Percentiles rank a stretch among this genome's conserved stretches.
Evolutionary conservation across 1,139 yeast species (phyloP).

Genomic region (Candida anutae): DNA sequence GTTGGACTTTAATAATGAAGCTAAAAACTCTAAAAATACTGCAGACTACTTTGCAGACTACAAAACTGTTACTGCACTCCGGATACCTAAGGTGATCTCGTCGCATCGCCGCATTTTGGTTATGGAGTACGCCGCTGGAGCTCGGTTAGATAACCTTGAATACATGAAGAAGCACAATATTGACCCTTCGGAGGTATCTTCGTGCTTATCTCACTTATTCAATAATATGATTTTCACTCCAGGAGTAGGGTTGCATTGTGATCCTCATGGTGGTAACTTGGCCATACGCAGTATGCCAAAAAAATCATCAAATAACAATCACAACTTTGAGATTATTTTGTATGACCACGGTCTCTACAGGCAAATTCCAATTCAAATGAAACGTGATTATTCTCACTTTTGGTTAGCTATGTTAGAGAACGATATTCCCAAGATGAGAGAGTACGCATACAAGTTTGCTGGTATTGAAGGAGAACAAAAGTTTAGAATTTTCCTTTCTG

Average conservation of each 20-base stretch:
- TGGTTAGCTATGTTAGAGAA: slow-evolving; percentile 85
- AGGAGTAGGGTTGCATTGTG: slow-evolving; percentile 88
- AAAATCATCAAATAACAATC: slow-evolving; percentile 31
- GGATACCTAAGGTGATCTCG: slow-evolving; percentile 65
- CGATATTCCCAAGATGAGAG: slow-evolving; percentile 56
- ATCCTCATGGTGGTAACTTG: slow-evolving; percentile 95
- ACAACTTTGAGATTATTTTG: slow-evolving; percentile 83
- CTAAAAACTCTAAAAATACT: slow-evolving; percentile 67
- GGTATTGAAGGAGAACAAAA: slow-evolving; percentile 67
- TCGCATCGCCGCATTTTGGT: slow-evolving; percentile 67
- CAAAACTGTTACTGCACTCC: slow-evolving; percentile 59
- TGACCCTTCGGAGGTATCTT: slow-evolving; percentile 69
- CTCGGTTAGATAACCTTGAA: slow-evolving; percentile 68
- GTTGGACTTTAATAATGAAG: slow-evolving; percentile 81
- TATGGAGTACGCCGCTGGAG: slow-evolving; percentile 84
- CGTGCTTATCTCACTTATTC: slow-evolving; percentile 83
- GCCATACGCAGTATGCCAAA: slow-evolving; percentile 54
- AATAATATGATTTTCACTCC: slow-evolving; percentile 95
- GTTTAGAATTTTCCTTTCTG: slow-evolving; percentile 82
- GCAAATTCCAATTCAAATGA: slow-evolving; percentile 67
- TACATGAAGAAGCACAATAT: slow-evolving; percentile 59
- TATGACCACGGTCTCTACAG: slow-evolving; percentile 96
- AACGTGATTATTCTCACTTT: slow-evolving; percentile 80
- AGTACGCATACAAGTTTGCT: slow-evolving; percentile 73
- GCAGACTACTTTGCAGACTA: slow-evolving; percentile 54